A percentile compares a stretch with the other conserved stretches of the same genome.
phyloP scores from a whole-genome alignment of 1,284 basidiomycete genomes.

The Ceratobasidium sp. region DNA sequence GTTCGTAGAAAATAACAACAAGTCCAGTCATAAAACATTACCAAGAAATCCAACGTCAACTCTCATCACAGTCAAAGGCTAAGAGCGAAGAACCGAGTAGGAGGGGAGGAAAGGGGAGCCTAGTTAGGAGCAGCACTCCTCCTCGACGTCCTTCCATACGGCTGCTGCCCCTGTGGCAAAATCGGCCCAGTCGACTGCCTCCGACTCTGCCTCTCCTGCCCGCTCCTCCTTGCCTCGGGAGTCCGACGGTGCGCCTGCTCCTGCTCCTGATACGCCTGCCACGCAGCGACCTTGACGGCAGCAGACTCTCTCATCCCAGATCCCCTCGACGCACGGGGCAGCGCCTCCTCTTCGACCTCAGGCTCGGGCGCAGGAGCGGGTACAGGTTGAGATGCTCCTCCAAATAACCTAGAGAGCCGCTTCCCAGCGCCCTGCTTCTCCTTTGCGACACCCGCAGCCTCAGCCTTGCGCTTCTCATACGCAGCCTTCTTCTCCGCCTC shows the following conservation, averaged over 20 bases:
- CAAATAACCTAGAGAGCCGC: conserved; percentile 25
- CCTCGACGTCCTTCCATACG: neutral
- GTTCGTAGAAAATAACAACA: neutral
- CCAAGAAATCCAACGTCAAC: neutral
- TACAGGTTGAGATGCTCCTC: neutral
- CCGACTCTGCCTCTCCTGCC: neutral
- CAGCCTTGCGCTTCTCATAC: conserved; percentile 55
- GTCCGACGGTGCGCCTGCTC: conserved; percentile 50
- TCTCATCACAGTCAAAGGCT: neutral
- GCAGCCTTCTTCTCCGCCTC: conserved; percentile 75
- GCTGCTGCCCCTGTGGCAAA: neutral
- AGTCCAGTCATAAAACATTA: neutral
- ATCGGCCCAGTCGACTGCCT: conserved; percentile 20
- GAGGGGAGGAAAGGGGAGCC: too few species aligned
- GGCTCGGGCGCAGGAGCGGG: neutral
- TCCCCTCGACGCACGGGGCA: neutral
- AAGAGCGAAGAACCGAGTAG: too few species aligned
- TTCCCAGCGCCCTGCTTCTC: neutral
- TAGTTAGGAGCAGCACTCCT: conserved; percentile 32
- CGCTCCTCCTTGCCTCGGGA: neutral
- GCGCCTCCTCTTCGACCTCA: neutral
- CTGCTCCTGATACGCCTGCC: conserved; percentile 76
- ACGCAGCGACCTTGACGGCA: conserved; percentile 78
- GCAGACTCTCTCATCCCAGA: conserved; percentile 6
- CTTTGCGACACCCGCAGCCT: neutral